Conservation (phyloP, 2,329 filamentous ascomycete genomes). For the Ampelomyces quisqualis region DNA sequence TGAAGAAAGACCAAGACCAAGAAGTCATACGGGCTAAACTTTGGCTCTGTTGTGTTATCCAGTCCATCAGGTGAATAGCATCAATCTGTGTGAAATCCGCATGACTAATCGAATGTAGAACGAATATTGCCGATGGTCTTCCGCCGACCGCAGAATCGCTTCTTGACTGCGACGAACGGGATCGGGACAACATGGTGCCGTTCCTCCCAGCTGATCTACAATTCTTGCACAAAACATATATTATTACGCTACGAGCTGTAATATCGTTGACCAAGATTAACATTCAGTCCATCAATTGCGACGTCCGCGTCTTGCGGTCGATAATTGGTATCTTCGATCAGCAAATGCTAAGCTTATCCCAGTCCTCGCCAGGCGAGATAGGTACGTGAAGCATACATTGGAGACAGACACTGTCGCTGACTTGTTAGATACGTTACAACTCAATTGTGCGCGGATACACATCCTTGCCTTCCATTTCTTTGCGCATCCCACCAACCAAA, state of each 20-base stretch:
- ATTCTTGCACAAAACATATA: constrained; percentile 38
- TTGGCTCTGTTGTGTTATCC: constrained; percentile 44
- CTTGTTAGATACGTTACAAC: constrained; percentile 32
- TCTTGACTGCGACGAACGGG: constrained; percentile 36
- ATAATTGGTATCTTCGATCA: constrained; percentile 41
- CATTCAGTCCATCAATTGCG: constrained; percentile 34
- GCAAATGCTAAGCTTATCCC: constrained; percentile 32
- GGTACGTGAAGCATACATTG: constrained; percentile 21
- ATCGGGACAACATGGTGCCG: constrained; percentile 38
- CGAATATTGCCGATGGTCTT: constrained; percentile 38
- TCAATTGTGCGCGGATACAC: constrained; percentile 40
- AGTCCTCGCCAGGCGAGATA: constrained; percentile 35
- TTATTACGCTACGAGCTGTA: constrained; percentile 38
- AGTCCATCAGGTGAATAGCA: constrained; percentile 36
- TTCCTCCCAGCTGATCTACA: constrained; percentile 34
- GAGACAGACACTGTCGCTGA: constrained; percentile 11
- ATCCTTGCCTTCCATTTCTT: constrained; percentile 43
- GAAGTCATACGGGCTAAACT: constrained; percentile 40
- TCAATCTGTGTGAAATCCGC: neutral
- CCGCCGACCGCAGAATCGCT: constrained; percentile 40
- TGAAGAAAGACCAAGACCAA: constrained; percentile 40
- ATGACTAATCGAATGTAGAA: constrained; percentile 24
- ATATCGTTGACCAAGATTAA: constrained; percentile 38
- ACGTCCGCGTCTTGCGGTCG: constrained; percentile 35
- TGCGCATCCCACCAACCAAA: constrained; percentile 29